Evolutionary conservation across 805 yeast species (phyloP).

Genomic region (Candida maris): DNA sequence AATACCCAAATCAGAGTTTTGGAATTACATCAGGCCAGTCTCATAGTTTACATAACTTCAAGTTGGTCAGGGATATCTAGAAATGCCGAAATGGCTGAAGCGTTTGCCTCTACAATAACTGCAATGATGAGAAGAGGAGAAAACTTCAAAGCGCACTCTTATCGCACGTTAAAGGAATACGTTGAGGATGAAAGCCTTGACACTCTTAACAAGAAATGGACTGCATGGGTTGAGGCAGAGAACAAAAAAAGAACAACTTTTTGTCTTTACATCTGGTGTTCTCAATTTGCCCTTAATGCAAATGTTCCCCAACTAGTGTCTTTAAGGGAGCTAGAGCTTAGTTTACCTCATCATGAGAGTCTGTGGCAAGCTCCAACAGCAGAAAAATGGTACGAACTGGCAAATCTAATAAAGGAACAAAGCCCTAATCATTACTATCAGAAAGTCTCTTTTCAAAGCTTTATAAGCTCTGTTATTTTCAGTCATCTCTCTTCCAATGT

Average conservation of each 20-base stretch:
- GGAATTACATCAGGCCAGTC: constrained; percentile 8
- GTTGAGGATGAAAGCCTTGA: constrained; percentile 3
- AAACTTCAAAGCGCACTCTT: constrained; percentile 6
- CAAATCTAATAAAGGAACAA: constrained; percentile 2
- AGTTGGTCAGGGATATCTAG: constrained; percentile 13
- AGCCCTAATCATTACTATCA: constrained; percentile 6
- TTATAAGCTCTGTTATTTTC: constrained; percentile 5
- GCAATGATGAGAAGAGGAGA: constrained; percentile 10
- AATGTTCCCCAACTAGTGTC: constrained; percentile 6
- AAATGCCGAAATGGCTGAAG: constrained; percentile 8
- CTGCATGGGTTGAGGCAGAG: constrained; percentile 4
- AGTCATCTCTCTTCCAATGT: constrained; percentile 3
- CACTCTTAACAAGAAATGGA: constrained; percentile 4
- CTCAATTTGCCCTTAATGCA: constrained; percentile 5
- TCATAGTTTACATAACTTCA: constrained; percentile 4
- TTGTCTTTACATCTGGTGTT: constrained; percentile 7
- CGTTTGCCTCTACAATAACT: constrained; percentile 6
- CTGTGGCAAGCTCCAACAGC: constrained; percentile 7
- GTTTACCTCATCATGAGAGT: constrained; percentile 9
- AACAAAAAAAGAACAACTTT: constrained; percentile 5
- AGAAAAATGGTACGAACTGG: constrained; percentile 5
- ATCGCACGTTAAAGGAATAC: constrained; percentile 2
- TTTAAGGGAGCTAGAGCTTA: constrained; percentile 6
- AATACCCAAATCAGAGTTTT: constrained; percentile 3
- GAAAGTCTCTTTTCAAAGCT: constrained; percentile 4